Percentiles rank a stretch among this genome's conserved stretches.
Conservation (phyloP, 164 flowering plant species). For the Aristolochia fimbriata region DNA sequence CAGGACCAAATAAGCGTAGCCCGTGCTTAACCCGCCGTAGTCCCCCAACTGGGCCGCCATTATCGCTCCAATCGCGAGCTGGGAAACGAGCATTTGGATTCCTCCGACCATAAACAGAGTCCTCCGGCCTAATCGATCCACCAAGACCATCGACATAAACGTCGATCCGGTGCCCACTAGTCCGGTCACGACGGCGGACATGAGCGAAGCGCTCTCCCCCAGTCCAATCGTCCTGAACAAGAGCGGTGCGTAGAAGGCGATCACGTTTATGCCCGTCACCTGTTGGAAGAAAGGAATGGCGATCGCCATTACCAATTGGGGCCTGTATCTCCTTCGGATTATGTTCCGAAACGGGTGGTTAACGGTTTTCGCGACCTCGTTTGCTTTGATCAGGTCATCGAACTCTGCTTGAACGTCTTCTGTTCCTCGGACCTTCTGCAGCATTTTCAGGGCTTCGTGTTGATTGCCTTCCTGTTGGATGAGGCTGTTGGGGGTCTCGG, state of each 20-base stretch:
- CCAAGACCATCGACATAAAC: slow-evolving; percentile 14
- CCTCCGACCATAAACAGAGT: slow-evolving; percentile 17
- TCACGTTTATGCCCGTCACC: slow-evolving; percentile 23
- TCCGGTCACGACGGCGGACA: slow-evolving; percentile 15
- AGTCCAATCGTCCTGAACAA: slow-evolving; percentile 19
- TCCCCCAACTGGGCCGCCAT: slow-evolving; percentile 19
- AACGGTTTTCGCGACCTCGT: slow-evolving; percentile 4
- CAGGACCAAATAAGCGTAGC: slow-evolving; percentile 12
- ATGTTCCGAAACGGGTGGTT: slow-evolving; percentile 11
- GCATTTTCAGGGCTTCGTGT: slow-evolving; percentile 12
- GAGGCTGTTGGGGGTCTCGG: slow-evolving; percentile 26
- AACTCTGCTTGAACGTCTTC: slow-evolving; percentile 39
- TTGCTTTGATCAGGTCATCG: slow-evolving; percentile 28
- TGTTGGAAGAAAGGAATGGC: slow-evolving; percentile 25
- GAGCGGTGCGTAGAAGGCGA: slow-evolving; percentile 21
- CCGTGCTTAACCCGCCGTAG: slow-evolving; percentile 11
- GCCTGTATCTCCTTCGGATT: slow-evolving; percentile 11
- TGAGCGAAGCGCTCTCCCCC: slow-evolving; percentile 21
- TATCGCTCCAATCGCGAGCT: slow-evolving; percentile 13
- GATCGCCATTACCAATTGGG: slow-evolving; percentile 20
- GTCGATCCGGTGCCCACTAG: slow-evolving; percentile 11
- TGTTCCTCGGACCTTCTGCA: slow-evolving; percentile 41
- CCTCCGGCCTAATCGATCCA: slow-evolving; percentile 16
- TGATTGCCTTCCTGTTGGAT: slow-evolving; percentile 12
- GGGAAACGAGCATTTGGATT: slow-evolving; percentile 17